Evolutionary conservation across 768 basidiomycete species (phyloP).

Genomic region (Lactarius vividus): DNA sequence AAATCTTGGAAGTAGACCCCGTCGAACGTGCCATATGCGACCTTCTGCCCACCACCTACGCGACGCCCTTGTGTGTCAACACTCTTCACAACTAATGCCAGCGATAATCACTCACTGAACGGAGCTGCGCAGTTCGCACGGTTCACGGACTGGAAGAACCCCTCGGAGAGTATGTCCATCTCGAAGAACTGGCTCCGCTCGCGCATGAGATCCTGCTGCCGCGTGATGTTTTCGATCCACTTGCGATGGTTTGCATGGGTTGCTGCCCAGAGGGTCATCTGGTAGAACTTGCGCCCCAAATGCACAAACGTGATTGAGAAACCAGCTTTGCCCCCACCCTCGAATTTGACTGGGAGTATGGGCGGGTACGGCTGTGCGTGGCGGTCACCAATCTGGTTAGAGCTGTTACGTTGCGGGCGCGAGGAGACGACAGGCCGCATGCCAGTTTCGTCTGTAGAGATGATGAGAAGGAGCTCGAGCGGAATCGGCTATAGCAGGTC

Average conservation of each 20-base stretch:
- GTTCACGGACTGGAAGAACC: constrained; percentile 81
- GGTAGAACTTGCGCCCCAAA: constrained; percentile 90
- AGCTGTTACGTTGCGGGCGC: constrained; percentile 46
- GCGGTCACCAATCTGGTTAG: constrained; percentile 34
- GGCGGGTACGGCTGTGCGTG: constrained; percentile 42
- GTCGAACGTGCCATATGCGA: constrained; percentile 97
- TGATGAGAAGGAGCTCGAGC: constrained; percentile 83
- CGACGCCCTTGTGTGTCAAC: not conserved
- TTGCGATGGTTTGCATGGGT: constrained; percentile 83
- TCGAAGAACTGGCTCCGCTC: constrained; percentile 88
- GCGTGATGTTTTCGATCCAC: constrained; percentile 90
- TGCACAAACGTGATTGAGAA: constrained; percentile 92
- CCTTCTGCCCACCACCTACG: constrained; percentile 73
- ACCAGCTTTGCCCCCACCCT: constrained; percentile 70
- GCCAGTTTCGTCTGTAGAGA: constrained; percentile 64
- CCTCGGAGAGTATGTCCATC: constrained; percentile 77
- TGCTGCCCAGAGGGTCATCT: constrained; percentile 87
- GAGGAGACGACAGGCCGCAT: constrained; percentile 32
- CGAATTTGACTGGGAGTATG: constrained; percentile 45
- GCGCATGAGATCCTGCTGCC: constrained; percentile 82
- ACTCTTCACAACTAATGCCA: not conserved
- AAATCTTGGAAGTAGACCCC: constrained; percentile 95
- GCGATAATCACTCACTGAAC: constrained; percentile 58
- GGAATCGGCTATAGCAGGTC: constrained; percentile 75
- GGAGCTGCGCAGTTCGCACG: constrained; percentile 91